Evolutionary conservation across 2,329 filamentous ascomycete species (phyloP), one percentile per base, ranked within the genome.

Genomic region (Penicillium nordicum): DNA sequence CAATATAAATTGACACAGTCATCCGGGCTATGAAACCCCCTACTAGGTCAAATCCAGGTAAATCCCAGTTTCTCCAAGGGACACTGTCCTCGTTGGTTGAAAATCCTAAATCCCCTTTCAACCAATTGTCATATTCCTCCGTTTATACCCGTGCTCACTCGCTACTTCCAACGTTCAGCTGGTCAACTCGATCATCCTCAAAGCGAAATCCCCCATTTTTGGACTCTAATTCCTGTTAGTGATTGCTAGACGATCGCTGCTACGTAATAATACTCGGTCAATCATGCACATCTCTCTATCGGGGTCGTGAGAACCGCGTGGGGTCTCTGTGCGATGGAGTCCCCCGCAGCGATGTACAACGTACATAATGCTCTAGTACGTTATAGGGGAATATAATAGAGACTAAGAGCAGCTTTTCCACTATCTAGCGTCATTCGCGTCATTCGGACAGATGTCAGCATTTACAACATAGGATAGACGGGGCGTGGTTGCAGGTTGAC

Each of bases 241-340:
- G 18, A 49, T 30, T 36, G 37, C 50, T n/a, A 23, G 51, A 38
- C 45, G 62, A 64, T 64, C 59, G 37, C 37, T 46, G n/a, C 45
- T 50, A 50, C 46, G 38, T 57, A 53, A 34, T 43, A 55, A 56
- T 41, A 41, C 37, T 27, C 43, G 23, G 43, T 30, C 44, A 52
- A 49, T 43, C 50, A 57, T 64, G 61, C 61, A 62, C 56, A 59
- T 42, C 57, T 55, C 62, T 58, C 47, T 34, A 62, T 63, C 43
- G 57, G 61, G 61, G 18, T 49, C 48, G 48, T 55, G 55, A 46
- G 52, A 42, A 53, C 55, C 43, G 53, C 56, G 60, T 61, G 62
- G 58, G 50, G 53, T 60, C 53, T 48, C 54, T 43, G 49, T 44
- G 45, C 23, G 49, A 62, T 55, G 55, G 46, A 48, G 50, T 58